A percentile compares a stretch with the other conserved stretches of the same genome.
Conservation (phyloP, 2,329 filamentous ascomycete genomes). For the Trichoderma lentiforme region DNA sequence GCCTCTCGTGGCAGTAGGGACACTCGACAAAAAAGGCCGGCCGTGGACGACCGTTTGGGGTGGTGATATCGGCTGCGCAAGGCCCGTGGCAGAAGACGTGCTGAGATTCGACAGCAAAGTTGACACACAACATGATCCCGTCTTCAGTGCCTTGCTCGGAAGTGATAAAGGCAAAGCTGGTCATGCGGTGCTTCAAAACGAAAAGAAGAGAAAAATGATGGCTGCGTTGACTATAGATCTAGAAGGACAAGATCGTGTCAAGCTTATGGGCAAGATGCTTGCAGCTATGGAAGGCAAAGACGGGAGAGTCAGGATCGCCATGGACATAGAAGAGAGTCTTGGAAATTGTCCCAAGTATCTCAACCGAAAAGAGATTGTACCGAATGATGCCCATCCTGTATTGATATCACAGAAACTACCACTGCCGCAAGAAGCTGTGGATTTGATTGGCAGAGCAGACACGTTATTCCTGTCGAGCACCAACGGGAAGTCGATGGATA, state of each 20-base stretch:
- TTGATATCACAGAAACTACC: background rate
- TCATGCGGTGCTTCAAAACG: conserved; percentile 20
- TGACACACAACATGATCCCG: background rate
- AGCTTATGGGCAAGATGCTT: conserved; percentile 67
- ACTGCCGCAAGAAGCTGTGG: background rate
- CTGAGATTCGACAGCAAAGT: background rate
- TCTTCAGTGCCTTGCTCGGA: background rate
- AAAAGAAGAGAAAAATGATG: conserved; percentile 40
- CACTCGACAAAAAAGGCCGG: background rate
- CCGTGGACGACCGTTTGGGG: background rate
- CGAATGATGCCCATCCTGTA: background rate
- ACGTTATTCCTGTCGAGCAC: conserved; percentile 56
- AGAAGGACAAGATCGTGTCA: conserved; percentile 61
- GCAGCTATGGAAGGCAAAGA: conserved; percentile 43
- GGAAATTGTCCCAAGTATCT: background rate
- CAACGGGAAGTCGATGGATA: conserved; percentile 70
- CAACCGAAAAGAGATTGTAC: background rate
- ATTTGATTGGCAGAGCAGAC: background rate
- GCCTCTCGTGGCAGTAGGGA: background rate
- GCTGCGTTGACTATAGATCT: conserved; percentile 56
- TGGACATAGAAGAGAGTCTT: background rate
- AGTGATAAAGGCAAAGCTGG: background rate
- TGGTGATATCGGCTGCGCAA: background rate
- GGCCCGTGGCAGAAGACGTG: background rate
- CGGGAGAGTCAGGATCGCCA: background rate